Conservation (phyloP, 441 rosid species). For the Adansonia madagascariensis region DNA sequence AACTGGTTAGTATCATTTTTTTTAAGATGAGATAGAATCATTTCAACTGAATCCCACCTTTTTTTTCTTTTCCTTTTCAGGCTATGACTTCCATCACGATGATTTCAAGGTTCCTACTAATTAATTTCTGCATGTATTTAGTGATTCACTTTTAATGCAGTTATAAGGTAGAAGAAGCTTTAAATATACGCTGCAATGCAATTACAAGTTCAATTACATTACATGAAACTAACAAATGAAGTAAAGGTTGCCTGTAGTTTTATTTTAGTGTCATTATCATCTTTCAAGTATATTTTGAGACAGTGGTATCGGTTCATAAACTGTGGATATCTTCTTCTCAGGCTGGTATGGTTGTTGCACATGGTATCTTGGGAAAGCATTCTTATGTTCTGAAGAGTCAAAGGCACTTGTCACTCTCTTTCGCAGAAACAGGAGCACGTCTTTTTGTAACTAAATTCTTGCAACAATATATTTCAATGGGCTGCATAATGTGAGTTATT, state of each 20-base stretch:
- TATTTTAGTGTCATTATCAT: background rate
- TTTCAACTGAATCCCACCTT: constrained; percentile 1
- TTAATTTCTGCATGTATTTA: background rate
- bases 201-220: background rate
- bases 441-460: constrained; percentile 69
- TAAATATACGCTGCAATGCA: background rate
- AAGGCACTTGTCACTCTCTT: constrained; percentile 62
- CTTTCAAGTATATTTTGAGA: background rate
- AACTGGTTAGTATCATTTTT: background rate
- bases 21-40: background rate
- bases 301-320: background rate
- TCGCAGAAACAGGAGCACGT: constrained; percentile 64
- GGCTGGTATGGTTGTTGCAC: constrained; percentile 63
- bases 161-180: background rate
- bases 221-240: background rate
- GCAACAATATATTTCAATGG: constrained; percentile 54
- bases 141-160: background rate
- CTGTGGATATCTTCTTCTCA: constrained; percentile 26
- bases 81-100: constrained; percentile 93
- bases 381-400: constrained; percentile 44
- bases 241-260: background rate
- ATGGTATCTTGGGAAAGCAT: constrained; percentile 50
- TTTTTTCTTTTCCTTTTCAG: constrained; percentile 43
- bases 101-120: constrained; percentile 63
- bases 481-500: constrained; percentile 66